Evolutionary conservation across 306 rosid genomes (phyloP).

Genomic region (Medicago arabica): DNA sequence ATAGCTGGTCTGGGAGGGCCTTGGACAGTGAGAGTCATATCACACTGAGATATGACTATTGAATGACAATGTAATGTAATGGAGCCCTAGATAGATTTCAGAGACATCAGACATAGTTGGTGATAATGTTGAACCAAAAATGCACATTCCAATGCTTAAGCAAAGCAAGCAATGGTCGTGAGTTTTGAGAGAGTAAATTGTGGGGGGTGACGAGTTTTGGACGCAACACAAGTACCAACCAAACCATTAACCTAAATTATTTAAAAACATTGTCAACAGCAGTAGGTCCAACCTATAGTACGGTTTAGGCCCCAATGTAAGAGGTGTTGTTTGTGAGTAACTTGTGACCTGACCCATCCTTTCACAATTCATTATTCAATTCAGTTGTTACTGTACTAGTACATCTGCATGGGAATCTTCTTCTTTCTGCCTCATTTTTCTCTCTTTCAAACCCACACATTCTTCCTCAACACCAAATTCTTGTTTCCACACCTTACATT

Average conservation of each 20-base stretch:
- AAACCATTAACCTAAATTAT: neutral
- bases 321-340: neutral
- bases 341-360: conserved; percentile 6
- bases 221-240: conserved; percentile 24
- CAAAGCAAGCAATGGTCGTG: conserved; percentile 11
- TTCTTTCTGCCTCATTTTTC: neutral
- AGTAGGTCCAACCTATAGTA: conserved; percentile 22
- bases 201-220: conserved; percentile 17
- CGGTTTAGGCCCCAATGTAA: conserved; percentile 18
- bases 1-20: conserved; percentile 4
- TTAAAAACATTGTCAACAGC: neutral
- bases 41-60: conserved; percentile 24
- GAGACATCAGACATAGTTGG: conserved; percentile 46
- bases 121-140: conserved; percentile 45
- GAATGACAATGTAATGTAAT: conserved; percentile 46
- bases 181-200: conserved; percentile 12
- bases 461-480: neutral
- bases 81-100: conserved; percentile 39
- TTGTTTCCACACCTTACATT: neutral
- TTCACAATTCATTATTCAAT: conserved; percentile 6
- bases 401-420: conserved; percentile 17
- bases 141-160: conserved; percentile 39
- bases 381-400: neutral
- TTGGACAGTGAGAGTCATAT: conserved; percentile 31
- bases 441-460: conserved; percentile 20